Conservation (phyloP, 257 asterid genomes). For the Przewalskia tangutica region DNA sequence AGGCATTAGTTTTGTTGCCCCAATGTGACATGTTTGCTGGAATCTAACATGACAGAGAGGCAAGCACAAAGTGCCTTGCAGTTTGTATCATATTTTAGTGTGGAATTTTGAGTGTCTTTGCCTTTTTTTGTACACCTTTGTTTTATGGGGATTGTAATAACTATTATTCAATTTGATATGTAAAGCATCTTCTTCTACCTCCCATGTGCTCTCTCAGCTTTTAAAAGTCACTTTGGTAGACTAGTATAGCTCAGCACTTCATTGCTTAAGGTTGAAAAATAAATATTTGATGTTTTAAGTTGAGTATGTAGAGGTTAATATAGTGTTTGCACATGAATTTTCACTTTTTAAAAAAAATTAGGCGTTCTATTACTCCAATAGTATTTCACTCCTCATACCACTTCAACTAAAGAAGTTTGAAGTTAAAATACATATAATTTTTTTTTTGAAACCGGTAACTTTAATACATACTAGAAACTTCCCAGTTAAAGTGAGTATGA, state of each 20-base stretch:
- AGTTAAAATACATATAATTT: background rate
- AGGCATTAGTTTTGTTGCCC: background rate
- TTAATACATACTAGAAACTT: too few relatives aligned
- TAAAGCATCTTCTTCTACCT: background rate
- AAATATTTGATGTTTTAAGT: background rate
- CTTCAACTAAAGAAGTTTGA: background rate
- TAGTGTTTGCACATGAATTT: background rate
- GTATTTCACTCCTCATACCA: background rate
- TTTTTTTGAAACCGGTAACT: too few relatives aligned
- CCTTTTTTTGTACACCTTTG: background rate
- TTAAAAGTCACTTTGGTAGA: background rate
- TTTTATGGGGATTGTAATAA: background rate
- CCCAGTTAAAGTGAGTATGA: background rate
- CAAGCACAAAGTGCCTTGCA: conserved; percentile 5
- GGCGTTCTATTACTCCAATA: background rate
- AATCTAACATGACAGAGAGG: conserved; percentile 2
- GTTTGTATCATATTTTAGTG: background rate
- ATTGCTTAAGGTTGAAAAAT: background rate
- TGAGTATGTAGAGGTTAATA: background rate
- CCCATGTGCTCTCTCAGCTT: background rate
- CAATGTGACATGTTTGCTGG: background rate
- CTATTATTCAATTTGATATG: background rate
- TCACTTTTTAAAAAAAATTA: background rate
- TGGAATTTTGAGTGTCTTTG: background rate
- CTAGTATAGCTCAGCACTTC: background rate